Conservation (phyloP, 2,329 filamentous ascomycete genomes). For the Podosphaera fusca region DNA sequence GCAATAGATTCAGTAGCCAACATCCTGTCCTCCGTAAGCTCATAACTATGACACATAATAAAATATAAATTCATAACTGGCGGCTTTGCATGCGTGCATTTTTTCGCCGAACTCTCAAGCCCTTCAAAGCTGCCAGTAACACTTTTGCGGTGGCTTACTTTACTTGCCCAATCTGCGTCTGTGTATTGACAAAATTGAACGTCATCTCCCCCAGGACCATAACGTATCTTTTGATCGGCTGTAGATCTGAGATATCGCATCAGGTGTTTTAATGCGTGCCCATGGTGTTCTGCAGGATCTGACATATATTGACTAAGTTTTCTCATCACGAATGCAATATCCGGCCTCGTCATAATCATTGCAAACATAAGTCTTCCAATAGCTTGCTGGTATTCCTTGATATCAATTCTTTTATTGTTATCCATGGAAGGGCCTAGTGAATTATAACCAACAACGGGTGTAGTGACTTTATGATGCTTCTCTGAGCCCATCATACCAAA, state of each 20-base stretch:
- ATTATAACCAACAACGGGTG: no score
- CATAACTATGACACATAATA: no score
- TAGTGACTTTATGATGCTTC: no score
- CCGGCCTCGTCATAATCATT: conserved; percentile 1
- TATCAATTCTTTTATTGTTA: neutral
- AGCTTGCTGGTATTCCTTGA: conserved; percentile 1
- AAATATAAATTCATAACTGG: no score
- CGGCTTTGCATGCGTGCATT: no score
- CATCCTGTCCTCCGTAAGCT: no score
- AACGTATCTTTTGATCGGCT: neutral
- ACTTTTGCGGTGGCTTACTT: neutral
- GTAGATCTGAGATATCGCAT: neutral
- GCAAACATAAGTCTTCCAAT: conserved; percentile 2
- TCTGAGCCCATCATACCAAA: no score
- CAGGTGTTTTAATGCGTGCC: neutral
- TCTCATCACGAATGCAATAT: neutral
- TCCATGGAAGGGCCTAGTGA: neutral
- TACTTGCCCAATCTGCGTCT: conserved; percentile 1
- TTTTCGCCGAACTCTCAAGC: no score
- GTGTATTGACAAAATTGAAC: neutral
- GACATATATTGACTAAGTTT: conserved; percentile 1
- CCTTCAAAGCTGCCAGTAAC: neutral
- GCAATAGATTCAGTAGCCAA: no score
- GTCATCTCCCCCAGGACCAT: neutral
- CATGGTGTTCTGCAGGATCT: neutral